These are phyloP conservation scores for Pseudozyma thailandica DNA, from an alignment of 1,284 basidiomycete species.

Conservation along the genomic window DNA sequence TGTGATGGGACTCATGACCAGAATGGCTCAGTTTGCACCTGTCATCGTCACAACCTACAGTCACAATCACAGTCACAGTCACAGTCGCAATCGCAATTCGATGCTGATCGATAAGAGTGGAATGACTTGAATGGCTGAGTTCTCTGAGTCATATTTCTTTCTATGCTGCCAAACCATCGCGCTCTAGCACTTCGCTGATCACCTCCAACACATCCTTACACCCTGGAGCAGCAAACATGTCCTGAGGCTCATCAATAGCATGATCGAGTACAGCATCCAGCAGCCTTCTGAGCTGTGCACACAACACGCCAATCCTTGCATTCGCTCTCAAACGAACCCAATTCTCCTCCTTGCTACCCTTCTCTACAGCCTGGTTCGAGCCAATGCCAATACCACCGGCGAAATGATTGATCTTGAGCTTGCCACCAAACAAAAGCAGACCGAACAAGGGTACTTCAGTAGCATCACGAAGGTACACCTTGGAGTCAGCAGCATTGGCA, in stretches of 20 bases:
- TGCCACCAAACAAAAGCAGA: conserved; percentile 84
- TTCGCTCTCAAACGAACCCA: conserved; percentile 80
- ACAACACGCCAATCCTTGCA: conserved; percentile 87
- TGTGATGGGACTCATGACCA: not conserved
- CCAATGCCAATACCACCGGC: conserved; percentile 76
- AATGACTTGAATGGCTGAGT: not conserved
- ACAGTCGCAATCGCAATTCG: too few species aligned
- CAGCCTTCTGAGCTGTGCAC: conserved; percentile 79
- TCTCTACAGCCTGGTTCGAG: conserved; percentile 26
- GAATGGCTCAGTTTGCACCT: too few species aligned
- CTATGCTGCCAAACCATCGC: conserved; percentile 29
- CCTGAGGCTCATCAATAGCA: conserved; percentile 29
- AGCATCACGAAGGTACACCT: conserved; percentile 86
- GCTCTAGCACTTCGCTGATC: conserved; percentile 31
- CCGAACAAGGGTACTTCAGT: conserved; percentile 90
- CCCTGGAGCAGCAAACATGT: conserved; percentile 38
- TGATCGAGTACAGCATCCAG: conserved; percentile 36
- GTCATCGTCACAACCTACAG: too few species aligned
- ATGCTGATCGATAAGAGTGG: too few species aligned
- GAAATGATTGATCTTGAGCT: conserved; percentile 77
- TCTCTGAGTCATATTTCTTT: not conserved
- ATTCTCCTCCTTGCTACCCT: conserved; percentile 62
- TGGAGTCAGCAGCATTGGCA: conserved; percentile 69
- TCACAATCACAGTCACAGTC: too few species aligned
- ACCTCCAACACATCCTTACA: conserved; percentile 34